Evolutionary conservation across 2,329 filamentous ascomycete species (phyloP).

Genomic region (Fulvia fulva): DNA sequence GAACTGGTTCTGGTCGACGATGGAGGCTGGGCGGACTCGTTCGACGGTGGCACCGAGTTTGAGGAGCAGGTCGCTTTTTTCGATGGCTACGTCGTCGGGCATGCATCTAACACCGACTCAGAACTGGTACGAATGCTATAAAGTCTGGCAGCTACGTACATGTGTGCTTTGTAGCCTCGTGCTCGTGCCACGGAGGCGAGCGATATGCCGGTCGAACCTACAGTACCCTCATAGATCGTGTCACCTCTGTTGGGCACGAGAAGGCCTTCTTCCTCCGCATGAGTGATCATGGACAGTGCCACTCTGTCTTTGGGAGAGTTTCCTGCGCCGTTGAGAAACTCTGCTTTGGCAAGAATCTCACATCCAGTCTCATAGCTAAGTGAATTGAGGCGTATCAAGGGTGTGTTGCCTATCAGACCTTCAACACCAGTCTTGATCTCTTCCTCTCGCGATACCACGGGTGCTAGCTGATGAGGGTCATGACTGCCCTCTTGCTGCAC

Average conservation of each 20-base stretch:
- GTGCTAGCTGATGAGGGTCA: slow-evolving; percentile 2
- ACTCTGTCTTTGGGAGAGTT: slow-evolving; percentile 94
- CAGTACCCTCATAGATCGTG: slow-evolving; percentile 95
- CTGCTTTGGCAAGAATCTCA: slow-evolving; percentile 86
- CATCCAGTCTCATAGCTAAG: slow-evolving; percentile 84
- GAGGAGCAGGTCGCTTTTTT: slow-evolving; percentile 84
- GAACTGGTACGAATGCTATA: background rate
- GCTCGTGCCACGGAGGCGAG: slow-evolving; percentile 84
- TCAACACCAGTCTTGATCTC: slow-evolving; percentile 75
- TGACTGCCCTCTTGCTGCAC: slow-evolving; percentile 4
- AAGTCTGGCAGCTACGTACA: slow-evolving; percentile 47
- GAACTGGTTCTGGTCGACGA: slow-evolving; percentile 89
- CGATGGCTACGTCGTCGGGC: slow-evolving; percentile 82
- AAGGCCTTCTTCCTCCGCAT: slow-evolving; percentile 72
- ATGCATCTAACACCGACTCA: slow-evolving; percentile 62
- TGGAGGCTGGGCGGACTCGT: slow-evolving; percentile 83
- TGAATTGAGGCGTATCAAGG: slow-evolving; percentile 78
- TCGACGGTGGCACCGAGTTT: slow-evolving; percentile 92
- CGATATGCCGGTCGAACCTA: slow-evolving; percentile 93
- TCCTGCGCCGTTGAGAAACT: slow-evolving; percentile 92
- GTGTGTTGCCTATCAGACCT: slow-evolving; percentile 89
- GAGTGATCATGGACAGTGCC: slow-evolving; percentile 79
- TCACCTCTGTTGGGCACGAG: slow-evolving; percentile 78
- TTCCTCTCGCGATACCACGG: slow-evolving; percentile 10
- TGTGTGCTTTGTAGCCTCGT: slow-evolving; percentile 85